Conservation (phyloP, 805 yeast genomes). For the Candida manassasensis region DNA sequence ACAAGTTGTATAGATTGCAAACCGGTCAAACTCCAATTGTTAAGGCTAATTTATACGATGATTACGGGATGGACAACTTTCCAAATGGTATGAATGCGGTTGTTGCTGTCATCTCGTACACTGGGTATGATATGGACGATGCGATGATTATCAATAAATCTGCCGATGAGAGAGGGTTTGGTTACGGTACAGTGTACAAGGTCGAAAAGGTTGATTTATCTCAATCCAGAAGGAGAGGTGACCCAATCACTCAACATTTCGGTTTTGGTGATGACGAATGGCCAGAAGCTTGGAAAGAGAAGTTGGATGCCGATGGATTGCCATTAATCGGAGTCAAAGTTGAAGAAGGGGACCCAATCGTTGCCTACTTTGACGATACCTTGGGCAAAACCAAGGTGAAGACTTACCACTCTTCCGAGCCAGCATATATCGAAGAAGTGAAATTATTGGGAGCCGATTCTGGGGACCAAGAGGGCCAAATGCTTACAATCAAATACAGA, state of each 20-base stretch:
- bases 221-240: conserved; percentile 78
- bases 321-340: conserved; percentile 85
- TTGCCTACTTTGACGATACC: conserved; percentile 88
- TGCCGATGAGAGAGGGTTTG: conserved; percentile 97
- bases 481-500: conserved; percentile 82
- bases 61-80: conserved; percentile 96
- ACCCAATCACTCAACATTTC: conserved; percentile 88
- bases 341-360: conserved; percentile 93
- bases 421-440: conserved; percentile 94
- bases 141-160: conserved; percentile 98
- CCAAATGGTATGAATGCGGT: conserved; percentile 98
- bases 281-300: conserved; percentile 88
- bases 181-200: conserved; percentile 94
- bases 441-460: conserved; percentile 82
- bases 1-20: conserved; percentile 88
- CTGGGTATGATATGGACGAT: conserved; percentile 99
- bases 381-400: conserved; percentile 86
- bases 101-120: conserved; percentile 96
- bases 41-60: conserved; percentile 87
- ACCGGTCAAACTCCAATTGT: conserved; percentile 97
- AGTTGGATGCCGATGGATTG: conserved; percentile 86
- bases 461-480: conserved; percentile 75
- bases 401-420: conserved; percentile 89
- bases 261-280: conserved; percentile 92
- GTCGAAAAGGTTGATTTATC: conserved; percentile 87